A percentile compares a stretch with the other conserved stretches of the same genome.
phyloP scores from a whole-genome alignment of 768 basidiomycete genomes.

The Chalciporus piperatus region DNA sequence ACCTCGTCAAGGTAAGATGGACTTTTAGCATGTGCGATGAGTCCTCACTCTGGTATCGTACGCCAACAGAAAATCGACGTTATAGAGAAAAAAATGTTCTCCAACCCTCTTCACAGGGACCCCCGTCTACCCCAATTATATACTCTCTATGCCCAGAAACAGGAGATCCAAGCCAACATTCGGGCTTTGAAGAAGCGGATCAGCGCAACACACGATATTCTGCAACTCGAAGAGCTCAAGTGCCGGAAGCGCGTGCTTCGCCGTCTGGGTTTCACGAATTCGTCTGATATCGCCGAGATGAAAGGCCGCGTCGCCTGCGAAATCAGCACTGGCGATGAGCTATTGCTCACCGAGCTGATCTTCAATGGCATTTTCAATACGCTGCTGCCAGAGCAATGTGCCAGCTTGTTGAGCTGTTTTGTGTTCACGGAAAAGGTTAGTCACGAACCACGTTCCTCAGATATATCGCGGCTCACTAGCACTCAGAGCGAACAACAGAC shows the following conservation, averaged over 20 bases:
- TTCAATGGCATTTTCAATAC: constrained; percentile 97
- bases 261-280: constrained; percentile 84
- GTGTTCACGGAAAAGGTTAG: constrained; percentile 94
- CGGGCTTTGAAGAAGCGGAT: constrained; percentile 83
- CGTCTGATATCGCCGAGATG: constrained; percentile 92
- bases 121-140: constrained; percentile 79
- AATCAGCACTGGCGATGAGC: constrained; percentile 95
- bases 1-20: constrained; percentile 68
- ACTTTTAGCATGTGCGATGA: background rate
- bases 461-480: background rate
- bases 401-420: constrained; percentile 93
- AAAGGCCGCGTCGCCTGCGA: constrained; percentile 99
- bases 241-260: constrained; percentile 91
- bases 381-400: constrained; percentile 86
- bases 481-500: constrained; percentile 78
- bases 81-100: constrained; percentile 83
- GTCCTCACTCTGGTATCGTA: background rate
- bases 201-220: constrained; percentile 83
- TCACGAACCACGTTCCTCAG: background rate
- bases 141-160: constrained; percentile 75
- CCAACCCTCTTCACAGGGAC: constrained; percentile 76
- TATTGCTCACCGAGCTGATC: constrained; percentile 92
- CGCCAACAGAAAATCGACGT: constrained; percentile 77
- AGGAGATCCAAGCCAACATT: constrained; percentile 63
- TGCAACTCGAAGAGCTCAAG: constrained; percentile 96